Conservation (phyloP, 2,329 filamentous ascomycete species). For the Alternaria novae-zelandiae region DNA sequence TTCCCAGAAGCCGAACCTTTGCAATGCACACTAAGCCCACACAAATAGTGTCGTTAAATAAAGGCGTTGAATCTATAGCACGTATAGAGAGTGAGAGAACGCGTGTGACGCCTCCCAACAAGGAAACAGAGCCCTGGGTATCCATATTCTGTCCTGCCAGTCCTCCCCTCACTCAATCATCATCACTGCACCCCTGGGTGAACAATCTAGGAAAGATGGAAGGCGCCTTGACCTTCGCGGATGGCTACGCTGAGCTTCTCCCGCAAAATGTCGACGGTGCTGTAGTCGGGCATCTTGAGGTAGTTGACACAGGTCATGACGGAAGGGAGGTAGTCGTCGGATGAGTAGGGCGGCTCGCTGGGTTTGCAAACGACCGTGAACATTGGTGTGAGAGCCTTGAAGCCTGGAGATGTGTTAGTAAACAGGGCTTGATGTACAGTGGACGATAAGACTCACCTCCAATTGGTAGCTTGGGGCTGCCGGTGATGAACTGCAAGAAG, state of each 20-base stretch:
- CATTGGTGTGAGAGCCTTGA: conserved; percentile 96
- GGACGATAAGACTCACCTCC: conserved; percentile 70
- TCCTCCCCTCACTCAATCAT: not conserved
- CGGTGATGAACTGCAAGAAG: conserved; percentile 97
- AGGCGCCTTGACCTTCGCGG: conserved; percentile 94
- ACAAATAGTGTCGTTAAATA: not conserved
- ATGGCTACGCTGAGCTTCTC: conserved; percentile 84
- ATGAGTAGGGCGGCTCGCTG: conserved; percentile 90
- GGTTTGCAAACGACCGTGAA: conserved; percentile 99
- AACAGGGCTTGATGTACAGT: not conserved
- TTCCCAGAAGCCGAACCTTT: not conserved
- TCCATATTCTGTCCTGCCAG: not conserved
- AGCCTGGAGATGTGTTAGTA: conserved; percentile 64
- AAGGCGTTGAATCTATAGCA: not conserved
- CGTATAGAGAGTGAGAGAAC: not conserved
- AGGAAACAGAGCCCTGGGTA: conserved; percentile 4
- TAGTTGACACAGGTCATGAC: conserved; percentile 99
- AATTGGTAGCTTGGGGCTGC: conserved; percentile 96
- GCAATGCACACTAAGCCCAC: not conserved
- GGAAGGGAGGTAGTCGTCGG: conserved; percentile 97
- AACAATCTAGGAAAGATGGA: conserved; percentile 79
- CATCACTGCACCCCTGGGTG: not conserved
- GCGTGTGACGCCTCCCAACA: not conserved
- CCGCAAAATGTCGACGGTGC: conserved; percentile 74
- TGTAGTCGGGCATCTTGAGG: conserved; percentile 96